A percentile compares a stretch with the other conserved stretches of the same genome.
phyloP scores from a whole-genome alignment of 106 monocot genomes.

The Dioscorea alata region DNA sequence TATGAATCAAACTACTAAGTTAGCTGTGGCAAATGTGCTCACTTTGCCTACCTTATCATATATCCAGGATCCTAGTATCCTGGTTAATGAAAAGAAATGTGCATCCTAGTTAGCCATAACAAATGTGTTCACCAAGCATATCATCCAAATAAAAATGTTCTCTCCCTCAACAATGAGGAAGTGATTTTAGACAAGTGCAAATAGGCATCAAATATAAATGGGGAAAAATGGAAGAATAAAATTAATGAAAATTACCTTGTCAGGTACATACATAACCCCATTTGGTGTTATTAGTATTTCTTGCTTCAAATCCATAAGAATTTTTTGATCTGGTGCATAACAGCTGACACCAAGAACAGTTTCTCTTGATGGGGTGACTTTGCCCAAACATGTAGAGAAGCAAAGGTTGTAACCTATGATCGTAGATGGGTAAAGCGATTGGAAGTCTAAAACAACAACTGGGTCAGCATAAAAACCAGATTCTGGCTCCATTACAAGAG shows the following conservation, averaged over 20 bases:
- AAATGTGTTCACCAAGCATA: too few species aligned
- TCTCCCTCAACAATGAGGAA: too few species aligned
- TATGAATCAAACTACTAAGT: too few species aligned
- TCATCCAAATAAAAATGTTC: too few species aligned
- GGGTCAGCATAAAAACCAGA: slow-evolving; percentile 92
- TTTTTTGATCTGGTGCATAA: slow-evolving; percentile 44
- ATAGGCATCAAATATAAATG: too few species aligned
- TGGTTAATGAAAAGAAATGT: too few species aligned
- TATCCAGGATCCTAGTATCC: too few species aligned
- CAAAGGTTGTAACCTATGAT: too few species aligned
- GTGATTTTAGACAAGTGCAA: too few species aligned
- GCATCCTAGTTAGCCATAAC: too few species aligned
- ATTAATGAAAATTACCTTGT: slow-evolving; percentile 40
- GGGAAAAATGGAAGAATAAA: not conserved
- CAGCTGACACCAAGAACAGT: slow-evolving; percentile 77
- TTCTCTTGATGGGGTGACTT: slow-evolving; percentile 50
- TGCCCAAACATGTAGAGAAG: slow-evolving; percentile 95
- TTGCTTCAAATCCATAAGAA: slow-evolving; percentile 46
- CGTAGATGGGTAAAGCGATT: slow-evolving; percentile 98
- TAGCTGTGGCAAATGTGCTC: too few species aligned
- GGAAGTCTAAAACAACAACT: slow-evolving; percentile 93
- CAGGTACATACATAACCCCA: slow-evolving; percentile 75
- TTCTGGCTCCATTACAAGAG: slow-evolving; percentile 96
- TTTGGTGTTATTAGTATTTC: slow-evolving; percentile 70
- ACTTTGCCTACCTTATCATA: too few species aligned